A percentile compares a stretch with the other conserved stretches of the same genome.
Conservation (phyloP, 371 early-diverging fungal species). For the Sporodiniella umbellata region DNA sequence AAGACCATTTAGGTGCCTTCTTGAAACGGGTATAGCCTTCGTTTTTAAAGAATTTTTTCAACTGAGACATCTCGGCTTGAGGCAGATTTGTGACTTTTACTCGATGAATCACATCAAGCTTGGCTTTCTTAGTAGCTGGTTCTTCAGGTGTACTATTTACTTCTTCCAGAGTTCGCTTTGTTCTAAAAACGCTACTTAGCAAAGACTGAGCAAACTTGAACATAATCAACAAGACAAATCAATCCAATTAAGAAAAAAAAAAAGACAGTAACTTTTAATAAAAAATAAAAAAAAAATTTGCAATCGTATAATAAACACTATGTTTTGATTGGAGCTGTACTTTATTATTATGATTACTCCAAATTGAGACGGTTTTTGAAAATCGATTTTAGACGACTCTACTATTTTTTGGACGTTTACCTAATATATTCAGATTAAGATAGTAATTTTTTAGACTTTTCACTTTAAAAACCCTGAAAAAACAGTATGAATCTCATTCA, state of each 20-base stretch:
- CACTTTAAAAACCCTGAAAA: too few species aligned
- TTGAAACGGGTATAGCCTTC: not conserved
- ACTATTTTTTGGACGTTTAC: too few species aligned
- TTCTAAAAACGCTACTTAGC: slow-evolving; percentile 13
- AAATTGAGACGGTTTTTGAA: too few species aligned
- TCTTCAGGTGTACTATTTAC: not conserved
- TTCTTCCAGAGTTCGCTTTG: slow-evolving; percentile 18
- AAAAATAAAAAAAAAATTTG: not conserved
- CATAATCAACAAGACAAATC: slow-evolving; percentile 9
- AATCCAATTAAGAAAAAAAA: not conserved
- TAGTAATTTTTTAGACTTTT: too few species aligned
- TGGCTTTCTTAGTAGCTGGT: slow-evolving; percentile 10
- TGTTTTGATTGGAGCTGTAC: too few species aligned
- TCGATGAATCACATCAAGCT: slow-evolving; percentile 3
- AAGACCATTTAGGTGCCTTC: slow-evolving; percentile 11
- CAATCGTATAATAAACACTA: not conserved
- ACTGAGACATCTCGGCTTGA: not conserved
- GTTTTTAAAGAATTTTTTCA: slow-evolving; percentile 3
- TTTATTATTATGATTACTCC: too few species aligned
- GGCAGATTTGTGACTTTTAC: slow-evolving; percentile 7
- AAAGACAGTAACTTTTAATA: not conserved
- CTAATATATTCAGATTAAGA: too few species aligned
- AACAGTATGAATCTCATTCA: too few species aligned
- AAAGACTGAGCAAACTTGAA: slow-evolving; percentile 16
- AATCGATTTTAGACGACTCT: too few species aligned